phyloP scores from a whole-genome alignment of 768 basidiomycete species.

The Glaciozyma antarctica region DNA sequence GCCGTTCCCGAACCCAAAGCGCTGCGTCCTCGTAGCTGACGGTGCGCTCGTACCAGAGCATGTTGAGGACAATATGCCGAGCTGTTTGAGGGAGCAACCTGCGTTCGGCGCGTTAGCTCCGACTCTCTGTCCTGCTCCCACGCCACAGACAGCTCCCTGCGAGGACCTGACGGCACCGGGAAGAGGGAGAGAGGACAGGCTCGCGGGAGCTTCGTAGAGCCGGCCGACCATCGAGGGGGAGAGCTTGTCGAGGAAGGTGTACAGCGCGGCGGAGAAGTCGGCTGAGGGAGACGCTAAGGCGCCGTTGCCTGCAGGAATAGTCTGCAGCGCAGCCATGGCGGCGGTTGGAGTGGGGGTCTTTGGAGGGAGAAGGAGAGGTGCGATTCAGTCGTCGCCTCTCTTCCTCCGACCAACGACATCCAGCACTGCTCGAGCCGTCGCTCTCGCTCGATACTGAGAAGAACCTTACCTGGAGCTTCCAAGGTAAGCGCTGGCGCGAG shows the following conservation, averaged over 20 bases:
- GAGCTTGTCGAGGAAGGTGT: slow-evolving; percentile 65
- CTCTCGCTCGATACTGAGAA: too few relatives aligned
- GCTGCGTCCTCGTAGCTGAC: slow-evolving; percentile 68
- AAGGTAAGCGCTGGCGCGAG: too few relatives aligned
- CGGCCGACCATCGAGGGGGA: slow-evolving; percentile 66
- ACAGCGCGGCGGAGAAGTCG: slow-evolving; percentile 29
- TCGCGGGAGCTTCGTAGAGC: slow-evolving; percentile 73
- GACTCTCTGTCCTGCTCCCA: too few relatives aligned
- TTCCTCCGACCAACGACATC: too few relatives aligned
- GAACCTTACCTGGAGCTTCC: too few relatives aligned
- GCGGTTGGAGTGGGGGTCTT: too few relatives aligned
- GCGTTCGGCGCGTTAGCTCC: slow-evolving; percentile 1
- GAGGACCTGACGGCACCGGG: slow-evolving; percentile 49
- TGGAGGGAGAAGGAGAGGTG: too few relatives aligned
- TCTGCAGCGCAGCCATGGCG: too few relatives aligned
- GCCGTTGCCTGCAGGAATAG: background rate
- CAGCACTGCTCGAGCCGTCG: too few relatives aligned
- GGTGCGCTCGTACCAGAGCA: slow-evolving; percentile 79
- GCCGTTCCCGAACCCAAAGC: slow-evolving; percentile 50
- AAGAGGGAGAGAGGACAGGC: slow-evolving; percentile 85
- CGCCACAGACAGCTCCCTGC: too few relatives aligned
- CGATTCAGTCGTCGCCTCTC: too few relatives aligned
- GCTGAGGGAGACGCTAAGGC: background rate
- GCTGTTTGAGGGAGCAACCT: slow-evolving; percentile 70
- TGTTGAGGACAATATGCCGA: slow-evolving; percentile 74